phyloP scores from a whole-genome alignment of 768 basidiomycete species.

The Mycena vulgaris region DNA sequence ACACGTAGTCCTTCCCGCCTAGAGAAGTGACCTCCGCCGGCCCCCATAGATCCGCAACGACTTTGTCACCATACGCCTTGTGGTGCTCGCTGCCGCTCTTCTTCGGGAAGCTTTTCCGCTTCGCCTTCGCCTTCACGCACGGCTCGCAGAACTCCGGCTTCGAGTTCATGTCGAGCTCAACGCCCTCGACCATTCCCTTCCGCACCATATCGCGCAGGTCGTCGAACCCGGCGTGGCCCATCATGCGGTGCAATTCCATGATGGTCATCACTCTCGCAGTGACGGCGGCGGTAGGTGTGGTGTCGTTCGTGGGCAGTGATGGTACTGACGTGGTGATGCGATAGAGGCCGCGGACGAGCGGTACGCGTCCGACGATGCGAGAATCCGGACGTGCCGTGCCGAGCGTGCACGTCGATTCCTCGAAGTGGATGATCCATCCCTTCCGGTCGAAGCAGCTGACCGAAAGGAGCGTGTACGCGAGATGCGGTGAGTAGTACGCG shows the following conservation, averaged over 20 bases:
- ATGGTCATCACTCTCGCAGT: no score
- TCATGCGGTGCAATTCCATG: conserved; percentile 51
- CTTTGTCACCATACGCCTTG: conserved; percentile 29
- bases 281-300: no score
- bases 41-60: conserved; percentile 35
- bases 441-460: conserved; percentile 16
- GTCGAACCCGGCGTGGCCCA: conserved; percentile 53
- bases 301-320: background rate
- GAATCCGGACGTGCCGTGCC: conserved; percentile 14
- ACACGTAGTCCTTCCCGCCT: conserved; percentile 18
- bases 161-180: conserved; percentile 45
- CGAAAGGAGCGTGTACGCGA: conserved; percentile 20
- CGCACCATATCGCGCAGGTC: conserved; percentile 46
- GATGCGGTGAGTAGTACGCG: conserved; percentile 19
- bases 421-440: conserved; percentile 30
- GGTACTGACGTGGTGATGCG: conserved; percentile 30
- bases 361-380: conserved; percentile 41
- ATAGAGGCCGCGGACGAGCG: conserved; percentile 46
- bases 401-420: conserved; percentile 13
- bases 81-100: conserved; percentile 11
- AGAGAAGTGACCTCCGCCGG: conserved; percentile 36
- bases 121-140: conserved; percentile 44
- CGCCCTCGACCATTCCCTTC: conserved; percentile 47
- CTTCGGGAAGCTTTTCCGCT: conserved; percentile 38
- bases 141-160: conserved; percentile 46